Evolutionary conservation across 192 early-diverging fungal genomes (phyloP).

Genomic region (Coemansia sp.): DNA sequence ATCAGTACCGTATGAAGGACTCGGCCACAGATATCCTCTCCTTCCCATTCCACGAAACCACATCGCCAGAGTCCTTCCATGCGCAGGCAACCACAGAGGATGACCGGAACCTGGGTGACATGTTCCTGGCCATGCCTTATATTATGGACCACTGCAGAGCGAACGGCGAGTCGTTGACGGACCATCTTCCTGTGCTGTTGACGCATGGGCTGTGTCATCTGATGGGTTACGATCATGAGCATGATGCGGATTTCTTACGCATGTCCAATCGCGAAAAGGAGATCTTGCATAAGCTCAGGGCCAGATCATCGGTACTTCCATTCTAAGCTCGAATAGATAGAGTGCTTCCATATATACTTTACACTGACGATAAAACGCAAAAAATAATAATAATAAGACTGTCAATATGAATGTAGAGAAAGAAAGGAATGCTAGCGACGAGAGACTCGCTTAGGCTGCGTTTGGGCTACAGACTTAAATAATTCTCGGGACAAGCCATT

Average conservation of each 20-base stretch:
- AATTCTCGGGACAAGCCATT: slow-evolving; percentile 14
- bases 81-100: slow-evolving; percentile 43
- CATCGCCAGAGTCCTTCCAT: slow-evolving; percentile 18
- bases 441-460: slow-evolving; percentile 22
- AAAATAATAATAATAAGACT: slow-evolving; percentile 10
- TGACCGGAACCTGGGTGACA: slow-evolving; percentile 60
- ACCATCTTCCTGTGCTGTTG: slow-evolving; percentile 58
- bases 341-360: too few relatives aligned
- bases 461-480: slow-evolving; percentile 40
- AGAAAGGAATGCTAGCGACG: slow-evolving; percentile 23
- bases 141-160: slow-evolving; percentile 54
- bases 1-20: slow-evolving; percentile 54
- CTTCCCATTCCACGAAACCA: slow-evolving; percentile 60
- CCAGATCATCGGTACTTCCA: neutral
- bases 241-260: slow-evolving; percentile 45
- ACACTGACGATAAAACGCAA: neutral
- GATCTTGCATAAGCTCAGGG: slow-evolving; percentile 25
- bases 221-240: slow-evolving; percentile 66
- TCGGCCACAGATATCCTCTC: slow-evolving; percentile 64
- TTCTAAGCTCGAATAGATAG: neutral
- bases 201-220: slow-evolving; percentile 69
- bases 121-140: slow-evolving; percentile 61
- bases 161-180: slow-evolving; percentile 47
- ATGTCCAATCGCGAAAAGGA: slow-evolving; percentile 40
- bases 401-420: neutral